These are phyloP conservation scores for Candida suzukii DNA, from an alignment of 805 yeast species.

Conservation along the genomic window DNA sequence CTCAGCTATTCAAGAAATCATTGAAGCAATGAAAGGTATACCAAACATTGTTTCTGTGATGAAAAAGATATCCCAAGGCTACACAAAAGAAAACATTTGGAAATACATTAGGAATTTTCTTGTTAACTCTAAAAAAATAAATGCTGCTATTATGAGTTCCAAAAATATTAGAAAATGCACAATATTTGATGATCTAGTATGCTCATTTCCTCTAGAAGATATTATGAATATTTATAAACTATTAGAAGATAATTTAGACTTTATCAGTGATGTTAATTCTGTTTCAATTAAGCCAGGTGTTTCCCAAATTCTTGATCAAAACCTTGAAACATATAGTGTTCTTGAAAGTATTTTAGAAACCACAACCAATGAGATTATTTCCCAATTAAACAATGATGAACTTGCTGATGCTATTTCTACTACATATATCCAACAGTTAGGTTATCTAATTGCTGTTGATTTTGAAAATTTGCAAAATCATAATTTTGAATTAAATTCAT, in stretches of 20 bases:
- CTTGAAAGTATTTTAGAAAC: conserved; percentile 24
- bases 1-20: conserved; percentile 13
- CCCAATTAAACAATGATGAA: conserved; percentile 1
- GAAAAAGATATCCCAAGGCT: conserved; percentile 18
- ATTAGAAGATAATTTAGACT: conserved; percentile 27
- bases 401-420: conserved; percentile 22
- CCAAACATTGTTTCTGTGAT: conserved; percentile 22
- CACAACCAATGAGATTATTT: neutral
- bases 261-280: conserved; percentile 22
- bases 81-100: conserved; percentile 24
- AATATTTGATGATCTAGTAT: conserved; percentile 10
- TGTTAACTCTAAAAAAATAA: conserved; percentile 11
- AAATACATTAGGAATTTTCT: conserved; percentile 18
- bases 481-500: conserved; percentile 7
- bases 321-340: conserved; percentile 17
- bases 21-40: conserved; percentile 14
- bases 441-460: conserved; percentile 27
- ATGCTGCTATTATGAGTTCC: conserved; percentile 4
- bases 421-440: conserved; percentile 39
- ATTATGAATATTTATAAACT: conserved; percentile 9
- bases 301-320: conserved; percentile 21
- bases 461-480: neutral
- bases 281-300: conserved; percentile 24
- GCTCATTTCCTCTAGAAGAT: conserved; percentile 4
- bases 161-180: neutral